phyloP scores from a whole-genome alignment of 306 rosid genomes.

The Cyamopsis tetragonoloba region DNA sequence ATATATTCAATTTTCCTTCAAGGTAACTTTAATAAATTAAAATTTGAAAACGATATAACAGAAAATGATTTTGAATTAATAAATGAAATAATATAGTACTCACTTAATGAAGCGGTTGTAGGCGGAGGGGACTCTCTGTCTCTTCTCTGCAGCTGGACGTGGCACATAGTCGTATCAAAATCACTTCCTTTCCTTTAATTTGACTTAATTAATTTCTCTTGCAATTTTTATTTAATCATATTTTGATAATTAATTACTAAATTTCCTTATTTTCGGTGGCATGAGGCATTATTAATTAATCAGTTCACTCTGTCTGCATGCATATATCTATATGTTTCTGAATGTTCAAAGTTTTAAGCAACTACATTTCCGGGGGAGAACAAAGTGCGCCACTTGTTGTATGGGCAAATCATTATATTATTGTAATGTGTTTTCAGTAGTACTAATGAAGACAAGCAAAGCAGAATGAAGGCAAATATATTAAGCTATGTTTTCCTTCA shows the following conservation, averaged over 20 bases:
- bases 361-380: conserved; percentile 40
- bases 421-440: too few relatives aligned
- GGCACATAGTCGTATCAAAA: conserved; percentile 33
- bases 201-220: conserved; percentile 21
- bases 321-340: conserved; percentile 10
- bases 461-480: too few relatives aligned
- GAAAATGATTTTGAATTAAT: not conserved
- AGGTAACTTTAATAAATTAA: conserved; percentile 7
- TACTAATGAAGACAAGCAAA: too few relatives aligned
- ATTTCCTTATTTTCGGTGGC: not conserved
- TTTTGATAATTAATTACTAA: too few relatives aligned
- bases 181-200: conserved; percentile 34
- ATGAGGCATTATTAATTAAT: conserved; percentile 24
- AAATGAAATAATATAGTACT: too few relatives aligned
- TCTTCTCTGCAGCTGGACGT: conserved; percentile 93
- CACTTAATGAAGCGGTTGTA: conserved; percentile 98
- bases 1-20: conserved; percentile 33
- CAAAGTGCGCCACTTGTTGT: not conserved
- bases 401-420: too few relatives aligned
- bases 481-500: too few relatives aligned
- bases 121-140: conserved; percentile 99
- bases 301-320: conserved; percentile 9
- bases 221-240: not conserved
- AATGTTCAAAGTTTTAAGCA: conserved; percentile 18
- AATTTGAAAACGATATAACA: not conserved